A percentile compares a stretch with the other conserved stretches of the same genome.
Conservation (phyloP, 192 early-diverging fungal genomes). For the Oehlia diaphana region DNA sequence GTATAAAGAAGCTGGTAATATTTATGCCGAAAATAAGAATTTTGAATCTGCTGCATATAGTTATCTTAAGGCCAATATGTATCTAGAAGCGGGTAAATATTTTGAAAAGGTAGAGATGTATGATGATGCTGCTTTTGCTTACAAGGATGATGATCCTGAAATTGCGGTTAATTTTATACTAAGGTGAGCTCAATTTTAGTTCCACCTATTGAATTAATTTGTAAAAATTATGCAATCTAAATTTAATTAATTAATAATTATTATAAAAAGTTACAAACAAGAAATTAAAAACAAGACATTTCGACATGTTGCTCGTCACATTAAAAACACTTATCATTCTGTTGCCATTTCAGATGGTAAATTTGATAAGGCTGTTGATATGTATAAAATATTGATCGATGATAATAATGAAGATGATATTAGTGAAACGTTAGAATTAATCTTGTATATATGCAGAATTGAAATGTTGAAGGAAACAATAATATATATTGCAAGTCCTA, state of each 20-base stretch:
- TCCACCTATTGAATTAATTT: too few relatives aligned
- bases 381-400: background rate
- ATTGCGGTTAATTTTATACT: background rate
- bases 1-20: background rate
- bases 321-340: background rate
- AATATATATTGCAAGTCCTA: background rate
- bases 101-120: conserved; percentile 24
- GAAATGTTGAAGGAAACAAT: background rate
- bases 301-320: background rate
- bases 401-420: background rate
- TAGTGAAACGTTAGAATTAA: background rate
- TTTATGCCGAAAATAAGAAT: background rate
- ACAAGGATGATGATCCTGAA: background rate
- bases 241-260: background rate
- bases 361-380: background rate
- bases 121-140: conserved; percentile 7
- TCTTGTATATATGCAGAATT: conserved; percentile 1
- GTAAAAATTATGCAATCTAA: background rate
- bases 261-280: conserved; percentile 1
- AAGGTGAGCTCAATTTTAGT: background rate
- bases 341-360: background rate
- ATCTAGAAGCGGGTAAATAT: background rate
- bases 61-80: background rate
- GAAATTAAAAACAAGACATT: background rate
- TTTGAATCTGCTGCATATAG: conserved; percentile 11